phyloP scores from a whole-genome alignment of 345 rosid species.

The Rhizophora apiculata region DNA sequence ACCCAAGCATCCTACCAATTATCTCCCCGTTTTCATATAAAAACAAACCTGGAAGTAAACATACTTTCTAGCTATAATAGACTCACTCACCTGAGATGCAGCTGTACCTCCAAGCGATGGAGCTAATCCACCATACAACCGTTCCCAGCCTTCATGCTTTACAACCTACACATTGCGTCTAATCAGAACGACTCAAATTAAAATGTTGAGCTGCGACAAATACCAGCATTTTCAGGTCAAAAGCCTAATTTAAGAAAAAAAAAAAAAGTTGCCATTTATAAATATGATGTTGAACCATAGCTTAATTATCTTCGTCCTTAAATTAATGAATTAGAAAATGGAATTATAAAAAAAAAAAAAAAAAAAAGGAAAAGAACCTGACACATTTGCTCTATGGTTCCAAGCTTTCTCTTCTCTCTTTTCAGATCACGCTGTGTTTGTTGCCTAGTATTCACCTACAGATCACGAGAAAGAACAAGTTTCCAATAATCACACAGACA shows the following conservation, averaged over 20 bases:
- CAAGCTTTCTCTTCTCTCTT: conserved; percentile 68
- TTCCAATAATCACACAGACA: background rate
- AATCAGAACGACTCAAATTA: background rate
- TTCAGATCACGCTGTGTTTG: conserved; percentile 91
- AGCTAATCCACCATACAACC: conserved; percentile 80
- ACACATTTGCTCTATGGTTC: conserved; percentile 70
- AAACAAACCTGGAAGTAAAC: too few species aligned
- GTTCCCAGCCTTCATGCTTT: conserved; percentile 87
- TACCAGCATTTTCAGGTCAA: background rate
- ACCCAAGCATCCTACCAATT: background rate
- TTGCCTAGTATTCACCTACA: conserved; percentile 91
- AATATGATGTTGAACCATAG: too few species aligned
- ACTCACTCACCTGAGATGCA: conserved; percentile 73
- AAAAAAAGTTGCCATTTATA: background rate
- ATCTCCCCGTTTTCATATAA: background rate
- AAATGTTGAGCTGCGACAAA: background rate
- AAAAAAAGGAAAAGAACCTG: conserved; percentile 47
- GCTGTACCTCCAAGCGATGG: conserved; percentile 92
- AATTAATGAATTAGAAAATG: background rate
- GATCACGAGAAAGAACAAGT: conserved; percentile 10
- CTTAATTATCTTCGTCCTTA: too few species aligned
- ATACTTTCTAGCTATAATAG: conserved; percentile 1
- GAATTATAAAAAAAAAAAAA: background rate
- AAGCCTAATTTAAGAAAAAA: background rate
- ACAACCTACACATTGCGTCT: conserved; percentile 52